Conservation (phyloP, 2,329 filamentous ascomycete genomes). For the Calcarisporium arbuscula region DNA sequence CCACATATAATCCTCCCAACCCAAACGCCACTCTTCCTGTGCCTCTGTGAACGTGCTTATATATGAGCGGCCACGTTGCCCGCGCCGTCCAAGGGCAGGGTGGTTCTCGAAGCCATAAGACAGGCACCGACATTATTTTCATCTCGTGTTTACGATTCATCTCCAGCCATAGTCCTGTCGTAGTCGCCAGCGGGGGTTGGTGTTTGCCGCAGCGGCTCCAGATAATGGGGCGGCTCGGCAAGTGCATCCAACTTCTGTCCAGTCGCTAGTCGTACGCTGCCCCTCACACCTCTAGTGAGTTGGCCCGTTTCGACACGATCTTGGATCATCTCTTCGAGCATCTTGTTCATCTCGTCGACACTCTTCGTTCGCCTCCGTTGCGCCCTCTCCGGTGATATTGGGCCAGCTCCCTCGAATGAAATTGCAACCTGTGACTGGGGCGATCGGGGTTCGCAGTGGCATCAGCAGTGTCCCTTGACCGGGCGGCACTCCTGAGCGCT, state of each 20-base stretch:
- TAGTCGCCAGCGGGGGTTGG: conserved; percentile 20
- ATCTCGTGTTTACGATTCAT: conserved; percentile 15
- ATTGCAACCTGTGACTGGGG: conserved; percentile 16
- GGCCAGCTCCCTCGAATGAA: no score
- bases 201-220: conserved; percentile 34
- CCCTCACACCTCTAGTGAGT: conserved; percentile 58
- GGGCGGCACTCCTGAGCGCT: conserved; percentile 76
- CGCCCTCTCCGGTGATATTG: conserved; percentile 11
- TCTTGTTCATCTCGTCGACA: conserved; percentile 86
- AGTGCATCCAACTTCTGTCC: conserved; percentile 34
- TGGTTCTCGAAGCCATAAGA: no score
- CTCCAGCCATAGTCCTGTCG: conserved; percentile 19
- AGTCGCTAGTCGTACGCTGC: conserved; percentile 56
- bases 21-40: no score
- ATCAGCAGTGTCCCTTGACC: conserved; percentile 79
- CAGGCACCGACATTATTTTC: no score
- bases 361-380: conserved; percentile 56
- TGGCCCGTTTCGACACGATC: conserved; percentile 75
- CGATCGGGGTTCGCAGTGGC: conserved; percentile 27
- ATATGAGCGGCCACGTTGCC: no score
- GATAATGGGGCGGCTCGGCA: conserved; percentile 24
- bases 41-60: no score
- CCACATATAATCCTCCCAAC: no score
- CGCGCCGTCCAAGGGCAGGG: no score
- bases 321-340: conserved; percentile 95